Evolutionary conservation across 2,329 filamentous ascomycete species (phyloP), one percentile per base, ranked within the genome.

Genomic region (Pestalotiopsis sp.): DNA sequence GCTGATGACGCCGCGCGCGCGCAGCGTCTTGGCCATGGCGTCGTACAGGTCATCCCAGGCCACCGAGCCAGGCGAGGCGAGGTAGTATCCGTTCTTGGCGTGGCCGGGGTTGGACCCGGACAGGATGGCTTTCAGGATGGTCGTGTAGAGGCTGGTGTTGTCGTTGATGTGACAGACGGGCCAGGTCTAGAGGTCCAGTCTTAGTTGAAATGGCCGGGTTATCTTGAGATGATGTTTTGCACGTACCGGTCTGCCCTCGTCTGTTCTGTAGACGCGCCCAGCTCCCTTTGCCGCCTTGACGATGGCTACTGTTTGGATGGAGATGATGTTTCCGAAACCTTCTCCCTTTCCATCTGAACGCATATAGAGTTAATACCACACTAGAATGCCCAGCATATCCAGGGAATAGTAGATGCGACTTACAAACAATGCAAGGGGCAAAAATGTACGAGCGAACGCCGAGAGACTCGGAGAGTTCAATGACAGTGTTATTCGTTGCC

Each of bases 391-490:
- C 0, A 36, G 9, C 31, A 57, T n/a, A 7, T n/a, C 2, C 6
- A 11, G 6, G 20, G 31, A 39, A 14, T 11, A 2, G 4, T 0
- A n/a, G 23, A n/a, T n/a, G 4, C 62, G 36, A 70, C 77, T 72
- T 72, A 80, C 80, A 87, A 14, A 88, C 86, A 36, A 88, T 83
- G 71, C 86, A 88, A 1, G 86, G 86, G 0, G 76, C 77, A 73
- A 88, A 87, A n/a, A 88, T 81, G 71, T 88, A 88, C 68, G 80
- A 83, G 38, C 77, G 78, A 3, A 88, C 83, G 0, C 83, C 84
- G 14, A 79, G 69, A 12, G 72, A 72, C 27, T 84, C 81, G 5
- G 80, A 79, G 5, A 78, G 75, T 20, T 86, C 84, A 45, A 86
- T 82, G 9, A 87, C 77, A 0, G 69, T 74, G 49, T 76, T 79